Conservation (phyloP, 495 filamentous ascomycete genomes). For the Ascodesmis nigricans region DNA sequence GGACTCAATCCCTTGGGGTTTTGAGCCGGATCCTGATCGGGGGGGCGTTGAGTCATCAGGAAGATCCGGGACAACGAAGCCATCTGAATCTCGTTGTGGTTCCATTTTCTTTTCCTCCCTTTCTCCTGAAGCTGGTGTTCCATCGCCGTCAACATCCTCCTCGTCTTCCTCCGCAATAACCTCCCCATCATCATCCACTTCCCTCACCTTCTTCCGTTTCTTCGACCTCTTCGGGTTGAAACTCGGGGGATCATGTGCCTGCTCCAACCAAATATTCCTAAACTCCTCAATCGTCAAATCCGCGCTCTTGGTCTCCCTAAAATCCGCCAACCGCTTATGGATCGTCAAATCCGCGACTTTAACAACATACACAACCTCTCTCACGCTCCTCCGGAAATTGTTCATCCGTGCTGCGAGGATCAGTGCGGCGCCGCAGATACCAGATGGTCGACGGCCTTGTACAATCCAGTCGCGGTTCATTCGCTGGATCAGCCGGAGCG, state of each 20-base stretch:
- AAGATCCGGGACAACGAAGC: constrained; percentile 31
- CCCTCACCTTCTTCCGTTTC: constrained; percentile 26
- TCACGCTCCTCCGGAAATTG: constrained; percentile 76
- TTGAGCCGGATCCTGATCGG: constrained; percentile 4
- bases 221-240: constrained; percentile 40
- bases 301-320: constrained; percentile 57
- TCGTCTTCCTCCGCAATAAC: constrained; percentile 22
- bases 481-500: constrained; percentile 59
- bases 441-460: constrained; percentile 73
- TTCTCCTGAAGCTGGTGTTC: neutral
- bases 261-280: constrained; percentile 40
- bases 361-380: constrained; percentile 87
- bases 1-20: no score
- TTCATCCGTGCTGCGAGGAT: constrained; percentile 92
- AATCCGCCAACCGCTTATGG: constrained; percentile 70
- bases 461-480: constrained; percentile 97
- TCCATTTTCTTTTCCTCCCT: constrained; percentile 7
- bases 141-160: neutral
- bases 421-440: constrained; percentile 81
- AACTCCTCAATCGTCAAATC: constrained; percentile 74
- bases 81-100: constrained; percentile 29
- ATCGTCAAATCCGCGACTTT: constrained; percentile 86
- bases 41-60: constrained; percentile 24
- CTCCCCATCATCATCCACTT: constrained; percentile 22
- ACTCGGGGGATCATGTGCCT: constrained; percentile 55